These are phyloP conservation scores for Galeopsis tetrahit DNA, from an alignment of 257 asterid genomes.

Conservation along the genomic window DNA sequence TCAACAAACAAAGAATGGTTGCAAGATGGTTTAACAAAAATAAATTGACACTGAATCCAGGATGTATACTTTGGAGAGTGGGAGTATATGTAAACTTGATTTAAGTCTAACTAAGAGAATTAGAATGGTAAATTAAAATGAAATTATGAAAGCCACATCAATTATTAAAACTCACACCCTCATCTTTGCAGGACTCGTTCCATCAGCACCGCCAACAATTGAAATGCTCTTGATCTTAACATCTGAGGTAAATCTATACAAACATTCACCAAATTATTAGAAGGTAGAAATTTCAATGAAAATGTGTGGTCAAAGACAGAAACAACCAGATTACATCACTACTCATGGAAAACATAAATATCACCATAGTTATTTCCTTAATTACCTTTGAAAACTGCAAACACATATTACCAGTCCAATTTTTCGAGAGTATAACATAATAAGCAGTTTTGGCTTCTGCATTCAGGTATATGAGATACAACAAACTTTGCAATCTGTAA, in stretches of 20 bases:
- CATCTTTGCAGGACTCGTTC: constrained; percentile 93
- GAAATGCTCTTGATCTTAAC: constrained; percentile 95
- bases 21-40: neutral
- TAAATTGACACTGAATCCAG: constrained; percentile 10
- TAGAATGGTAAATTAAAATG: constrained; percentile 18
- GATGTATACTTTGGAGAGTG: neutral
- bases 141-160: constrained; percentile 26
- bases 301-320: constrained; percentile 16
- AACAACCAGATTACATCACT: constrained; percentile 17
- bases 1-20: constrained; percentile 18
- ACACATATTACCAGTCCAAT: constrained; percentile 3
- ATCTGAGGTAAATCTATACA: constrained; percentile 86
- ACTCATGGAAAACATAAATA: constrained; percentile 15
- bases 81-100: no score
- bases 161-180: constrained; percentile 75
- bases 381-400: neutral
- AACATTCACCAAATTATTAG: constrained; percentile 18
- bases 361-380: constrained; percentile 3
- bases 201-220: constrained; percentile 91
- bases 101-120: no score
- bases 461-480: neutral
- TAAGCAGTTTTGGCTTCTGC: neutral
- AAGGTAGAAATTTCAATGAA: constrained; percentile 16
- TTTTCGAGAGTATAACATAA: neutral
- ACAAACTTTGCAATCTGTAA: constrained; percentile 2